These are phyloP conservation scores for Narthecium ossifragum DNA, from an alignment of 106 monocot genomes.

Conservation along the genomic window DNA sequence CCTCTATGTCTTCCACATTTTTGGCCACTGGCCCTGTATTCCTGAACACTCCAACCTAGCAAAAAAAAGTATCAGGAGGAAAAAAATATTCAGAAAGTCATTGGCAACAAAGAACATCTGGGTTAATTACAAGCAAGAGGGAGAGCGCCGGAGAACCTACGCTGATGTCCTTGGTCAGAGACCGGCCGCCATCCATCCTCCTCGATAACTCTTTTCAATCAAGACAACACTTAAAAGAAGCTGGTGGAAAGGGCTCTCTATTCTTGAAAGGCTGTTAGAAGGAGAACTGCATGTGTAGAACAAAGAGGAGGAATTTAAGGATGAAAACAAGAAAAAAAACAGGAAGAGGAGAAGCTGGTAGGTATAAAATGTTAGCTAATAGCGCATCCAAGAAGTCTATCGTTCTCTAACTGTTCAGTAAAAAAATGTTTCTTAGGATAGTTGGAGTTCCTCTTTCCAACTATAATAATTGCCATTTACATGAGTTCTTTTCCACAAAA, in stretches of 20 bases:
- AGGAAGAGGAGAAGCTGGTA: conserved; percentile 28
- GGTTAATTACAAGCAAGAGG: conserved; percentile 46
- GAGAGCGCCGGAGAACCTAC: conserved; percentile 60
- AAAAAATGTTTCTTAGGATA: too few species aligned
- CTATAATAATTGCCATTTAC: too few species aligned
- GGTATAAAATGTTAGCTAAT: conserved; percentile 65
- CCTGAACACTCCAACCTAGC: conserved; percentile 50
- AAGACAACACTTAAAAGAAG: background rate
- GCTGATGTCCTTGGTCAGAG: conserved; percentile 31
- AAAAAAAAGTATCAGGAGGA: background rate
- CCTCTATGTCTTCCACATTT: conserved; percentile 43
- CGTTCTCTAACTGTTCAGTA: too few species aligned
- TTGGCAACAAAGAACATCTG: background rate
- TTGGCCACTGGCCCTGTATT: conserved; percentile 18
- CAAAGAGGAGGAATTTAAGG: conserved; percentile 18
- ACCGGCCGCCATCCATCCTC: conserved; percentile 13
- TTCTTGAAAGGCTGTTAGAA: background rate
- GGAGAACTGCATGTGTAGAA: conserved; percentile 7
- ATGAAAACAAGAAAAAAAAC: conserved; percentile 7
- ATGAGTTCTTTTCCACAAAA: too few species aligned
- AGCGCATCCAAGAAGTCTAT: background rate
- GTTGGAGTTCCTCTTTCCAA: too few species aligned
- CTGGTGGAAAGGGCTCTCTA: background rate
- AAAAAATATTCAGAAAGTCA: background rate
- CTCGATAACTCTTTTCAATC: background rate